These are phyloP conservation scores for Leishmania tarentolae DNA, from an alignment of 208 protist species.

Conservation along the genomic window DNA sequence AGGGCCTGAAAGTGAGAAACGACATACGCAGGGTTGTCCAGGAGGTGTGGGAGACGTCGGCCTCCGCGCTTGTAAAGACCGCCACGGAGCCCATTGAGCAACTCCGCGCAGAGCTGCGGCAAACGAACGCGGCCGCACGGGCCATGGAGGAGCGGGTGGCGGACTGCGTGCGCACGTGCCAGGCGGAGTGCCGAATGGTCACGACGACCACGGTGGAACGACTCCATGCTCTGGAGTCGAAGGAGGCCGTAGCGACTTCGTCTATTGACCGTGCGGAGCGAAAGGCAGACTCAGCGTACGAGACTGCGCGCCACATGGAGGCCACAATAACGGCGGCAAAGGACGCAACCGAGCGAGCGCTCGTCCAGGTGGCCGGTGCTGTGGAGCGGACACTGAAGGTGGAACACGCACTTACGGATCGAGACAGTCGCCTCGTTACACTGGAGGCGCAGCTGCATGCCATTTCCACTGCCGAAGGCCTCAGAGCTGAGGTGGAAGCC, in stretches of 20 bases:
- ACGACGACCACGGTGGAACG: slow-evolving; percentile 53
- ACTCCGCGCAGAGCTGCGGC: slow-evolving; percentile 39
- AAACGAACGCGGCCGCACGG: slow-evolving; percentile 34
- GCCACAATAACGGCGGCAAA: slow-evolving; percentile 33
- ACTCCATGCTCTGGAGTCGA: slow-evolving; percentile 71
- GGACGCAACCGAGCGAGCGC: slow-evolving; percentile 45
- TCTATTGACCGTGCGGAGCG: slow-evolving; percentile 72
- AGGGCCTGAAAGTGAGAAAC: slow-evolving; percentile 24
- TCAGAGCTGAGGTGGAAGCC: slow-evolving; percentile 68
- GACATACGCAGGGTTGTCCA: slow-evolving; percentile 52
- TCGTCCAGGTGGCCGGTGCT: slow-evolving; percentile 38
- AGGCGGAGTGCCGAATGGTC: slow-evolving; percentile 57
- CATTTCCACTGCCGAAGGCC: slow-evolving; percentile 53
- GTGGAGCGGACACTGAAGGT: slow-evolving; percentile 52
- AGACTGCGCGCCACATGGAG: slow-evolving; percentile 44
- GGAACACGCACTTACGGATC: slow-evolving; percentile 63
- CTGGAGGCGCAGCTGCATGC: slow-evolving; percentile 64
- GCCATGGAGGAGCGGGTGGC: slow-evolving; percentile 53
- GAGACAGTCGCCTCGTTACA: slow-evolving; percentile 58
- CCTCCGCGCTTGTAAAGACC: slow-evolving; percentile 40
- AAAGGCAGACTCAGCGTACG: slow-evolving; percentile 64
- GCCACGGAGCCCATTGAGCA: slow-evolving; percentile 49
- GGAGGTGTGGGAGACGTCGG: slow-evolving; percentile 52
- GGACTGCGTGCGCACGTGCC: slow-evolving; percentile 48
- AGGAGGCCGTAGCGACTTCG: slow-evolving; percentile 43